These are phyloP conservation scores for Carallia brachiata DNA, from an alignment of 345 rosid species.

Conservation along the genomic window DNA sequence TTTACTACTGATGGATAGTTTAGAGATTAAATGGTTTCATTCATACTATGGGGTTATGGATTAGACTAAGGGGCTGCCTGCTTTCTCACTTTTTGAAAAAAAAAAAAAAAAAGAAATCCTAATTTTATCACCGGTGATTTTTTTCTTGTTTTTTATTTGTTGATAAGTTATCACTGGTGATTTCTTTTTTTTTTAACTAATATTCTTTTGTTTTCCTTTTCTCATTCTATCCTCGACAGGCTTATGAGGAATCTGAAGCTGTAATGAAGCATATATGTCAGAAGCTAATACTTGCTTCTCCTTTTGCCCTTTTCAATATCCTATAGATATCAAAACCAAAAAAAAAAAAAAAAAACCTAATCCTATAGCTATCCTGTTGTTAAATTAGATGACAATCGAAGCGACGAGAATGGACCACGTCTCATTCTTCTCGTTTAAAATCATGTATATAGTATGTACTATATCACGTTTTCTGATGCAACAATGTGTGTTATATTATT, in stretches of 20 bases:
- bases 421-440: conserved; percentile 2
- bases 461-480: background rate
- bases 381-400: background rate
- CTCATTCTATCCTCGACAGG: conserved; percentile 36
- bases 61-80: too few species aligned
- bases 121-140: background rate
- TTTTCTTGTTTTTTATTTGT: too few species aligned
- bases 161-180: background rate
- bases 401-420: background rate
- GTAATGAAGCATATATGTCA: conserved; percentile 27
- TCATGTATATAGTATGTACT: conserved; percentile 19
- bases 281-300: too few species aligned
- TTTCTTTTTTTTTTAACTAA: background rate
- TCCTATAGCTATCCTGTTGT: too few species aligned
- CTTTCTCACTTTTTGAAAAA: too few species aligned
- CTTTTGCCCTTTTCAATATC: too few species aligned
- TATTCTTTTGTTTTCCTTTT: background rate
- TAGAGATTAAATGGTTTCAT: too few species aligned
- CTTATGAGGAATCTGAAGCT: conserved; percentile 59
- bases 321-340: too few species aligned
- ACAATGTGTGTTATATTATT: background rate
- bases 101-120: too few species aligned
- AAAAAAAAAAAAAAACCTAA: too few species aligned
- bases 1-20: too few species aligned
- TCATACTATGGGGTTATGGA: too few species aligned